Base-by-base conservation (phyloP, 2,329 filamentous ascomycete genomes). In the Fusarium graminum region DNA sequence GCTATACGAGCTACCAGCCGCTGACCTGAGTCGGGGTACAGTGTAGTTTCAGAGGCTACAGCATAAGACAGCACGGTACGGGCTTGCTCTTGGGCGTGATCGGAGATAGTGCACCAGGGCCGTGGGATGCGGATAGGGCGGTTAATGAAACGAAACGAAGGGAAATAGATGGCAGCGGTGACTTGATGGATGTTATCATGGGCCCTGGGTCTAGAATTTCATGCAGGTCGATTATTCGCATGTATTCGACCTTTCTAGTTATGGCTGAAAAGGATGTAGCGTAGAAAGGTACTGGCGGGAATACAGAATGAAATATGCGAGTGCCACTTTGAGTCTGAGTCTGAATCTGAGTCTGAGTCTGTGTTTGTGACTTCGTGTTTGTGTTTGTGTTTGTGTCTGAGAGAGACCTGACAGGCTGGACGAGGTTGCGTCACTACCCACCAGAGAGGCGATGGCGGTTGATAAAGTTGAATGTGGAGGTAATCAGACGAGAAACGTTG, bases 181-280 rank as follows among this genome's bases (percentile, higher is more conserved):
- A 69, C 68, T 57, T 49, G 57, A 59, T 52, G 51, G 34, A 36
- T 36, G 34, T 65, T 70, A 60, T 72, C 65, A 51, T 53, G 47
- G 43, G 39, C 30, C 46, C 56, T 55, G 54, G 61, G 63, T 68
- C 59, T 68, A 71, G 68, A 67, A 68, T 68, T 22, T 22, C 57
- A 68, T 67, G 65, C 65, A 65, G 50, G 65, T 62, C 65, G 65
- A 65, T 61, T 67, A 61, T 67, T 67, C 64, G 65, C 67, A 70
- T 40, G 40, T 58, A 36, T 16, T n/a, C 34, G 16, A 36, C 34
- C 16, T 5, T 36, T 36, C 16, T 36, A n/a, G 34, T 16, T 36
- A 43, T 52, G 52, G 49, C 66, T 66, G 56, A 54, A 66, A 58
- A 50, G 54, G 56, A 59, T 52, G 60, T 46, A 63, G 59, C 17